Percentiles rank a stretch among this genome's conserved stretches.
phyloP scores from a whole-genome alignment of 768 basidiomycete species.

The Mycena vulgaris region DNA sequence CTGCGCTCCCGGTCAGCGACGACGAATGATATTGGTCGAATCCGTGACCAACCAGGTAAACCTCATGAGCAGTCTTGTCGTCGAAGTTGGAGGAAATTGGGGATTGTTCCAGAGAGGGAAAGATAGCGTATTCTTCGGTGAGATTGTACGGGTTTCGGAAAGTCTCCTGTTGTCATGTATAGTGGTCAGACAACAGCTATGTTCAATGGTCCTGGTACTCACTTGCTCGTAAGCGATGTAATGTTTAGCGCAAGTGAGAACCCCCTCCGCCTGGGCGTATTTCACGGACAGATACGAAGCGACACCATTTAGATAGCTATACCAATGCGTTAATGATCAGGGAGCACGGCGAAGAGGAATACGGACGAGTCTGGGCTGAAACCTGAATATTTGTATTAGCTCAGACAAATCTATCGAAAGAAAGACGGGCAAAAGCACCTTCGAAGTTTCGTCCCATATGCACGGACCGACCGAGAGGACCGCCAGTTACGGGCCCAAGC shows the following conservation, averaged over 20 bases:
- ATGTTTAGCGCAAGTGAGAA: constrained; percentile 30
- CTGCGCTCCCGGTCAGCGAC: neutral
- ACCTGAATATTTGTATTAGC: neutral
- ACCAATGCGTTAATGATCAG: neutral
- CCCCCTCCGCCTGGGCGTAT: constrained; percentile 18
- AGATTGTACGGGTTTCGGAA: constrained; percentile 20
- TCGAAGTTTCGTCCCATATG: constrained; percentile 21
- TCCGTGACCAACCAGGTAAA: constrained; percentile 11
- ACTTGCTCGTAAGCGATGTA: constrained; percentile 27
- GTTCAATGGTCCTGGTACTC: neutral
- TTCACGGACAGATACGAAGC: constrained; percentile 24
- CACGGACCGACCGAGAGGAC: constrained; percentile 17
- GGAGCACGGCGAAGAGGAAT: neutral
- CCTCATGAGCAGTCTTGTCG: constrained; percentile 28
- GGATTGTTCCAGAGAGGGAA: constrained; percentile 18
- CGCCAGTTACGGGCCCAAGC: constrained; percentile 28
- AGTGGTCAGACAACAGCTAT: too few species aligned
- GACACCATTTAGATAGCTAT: constrained; percentile 24
- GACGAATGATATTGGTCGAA: too few species aligned
- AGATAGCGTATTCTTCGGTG: constrained; percentile 7
- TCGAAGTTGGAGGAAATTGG: constrained; percentile 28
- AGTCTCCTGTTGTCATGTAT: constrained; percentile 5
- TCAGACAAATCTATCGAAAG: too few species aligned
- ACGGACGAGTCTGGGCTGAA: constrained; percentile 29
- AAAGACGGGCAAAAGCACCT: neutral